Evolutionary conservation across 306 rosid genomes (phyloP), one percentile per base, ranked within the genome.

Genomic region (Betula pendula): DNA sequence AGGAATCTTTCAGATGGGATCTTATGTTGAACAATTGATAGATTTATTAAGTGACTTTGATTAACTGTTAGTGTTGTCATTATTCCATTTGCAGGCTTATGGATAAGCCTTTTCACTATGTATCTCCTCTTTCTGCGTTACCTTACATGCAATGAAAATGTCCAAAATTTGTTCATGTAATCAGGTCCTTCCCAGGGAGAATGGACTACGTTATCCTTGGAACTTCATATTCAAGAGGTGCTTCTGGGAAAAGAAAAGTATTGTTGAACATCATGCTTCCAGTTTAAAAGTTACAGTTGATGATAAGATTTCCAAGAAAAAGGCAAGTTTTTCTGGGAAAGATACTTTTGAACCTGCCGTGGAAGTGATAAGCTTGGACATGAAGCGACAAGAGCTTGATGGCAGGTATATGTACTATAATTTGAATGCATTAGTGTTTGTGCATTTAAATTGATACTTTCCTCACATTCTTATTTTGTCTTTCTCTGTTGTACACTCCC

Each of bases 341-440:
- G 81, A 81, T 71, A 76, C 75, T 81, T 68, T 9, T 56, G 79
- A 77, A 74, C 77, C 93, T 52, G 68, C 92, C 75, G 79, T 90
- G 59, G 97, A 94, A 85, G 83, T 91, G 20, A 85, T 87, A 78
- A 92, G 90, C 80, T 80, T 94, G 75, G 98, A 94, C 85, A 92
- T 94, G 98, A 92, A 87, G 81, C 98, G 90, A 83, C 97, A 92
- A 72, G 97, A 92, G 86, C 89, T 92, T 79, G 98, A 92, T 83
- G 83, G 90, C 82, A 92, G 97, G 98, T 94, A 79, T 70, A 68
- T 83, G 78, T 72, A 63, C 40, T 75, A 35, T 49, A 69, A 51
- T 70, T 69, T 71, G 44, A 77, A 77, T 83, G 43, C 68, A 33
- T 77, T 38, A 25, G 69, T 56, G 72, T 27, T 81, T 43, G 24